These are phyloP conservation scores for Angomonas deanei DNA, from an alignment of 208 protist species.

Conservation along the genomic window DNA sequence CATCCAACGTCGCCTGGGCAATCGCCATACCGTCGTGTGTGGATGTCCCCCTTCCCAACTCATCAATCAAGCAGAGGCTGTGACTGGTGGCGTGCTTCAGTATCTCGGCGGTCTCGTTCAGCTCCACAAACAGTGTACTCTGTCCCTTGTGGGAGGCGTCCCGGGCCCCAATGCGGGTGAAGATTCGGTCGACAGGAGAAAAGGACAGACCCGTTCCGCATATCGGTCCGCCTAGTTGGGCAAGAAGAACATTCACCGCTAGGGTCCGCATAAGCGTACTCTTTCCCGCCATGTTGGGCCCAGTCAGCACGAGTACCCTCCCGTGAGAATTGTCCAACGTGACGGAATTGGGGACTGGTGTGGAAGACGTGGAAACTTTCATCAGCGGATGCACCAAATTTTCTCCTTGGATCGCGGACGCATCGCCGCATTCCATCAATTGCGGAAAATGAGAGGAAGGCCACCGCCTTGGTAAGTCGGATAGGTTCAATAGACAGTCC, in stretches of 20 bases:
- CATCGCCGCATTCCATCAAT: background rate
- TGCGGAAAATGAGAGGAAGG: slow-evolving; percentile 19
- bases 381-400: slow-evolving; percentile 37
- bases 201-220: slow-evolving; percentile 60
- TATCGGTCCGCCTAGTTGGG: slow-evolving; percentile 96
- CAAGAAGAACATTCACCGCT: slow-evolving; percentile 91
- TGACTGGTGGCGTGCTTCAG: slow-evolving; percentile 82
- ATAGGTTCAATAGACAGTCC: slow-evolving; percentile 75
- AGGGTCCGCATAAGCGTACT: slow-evolving; percentile 95
- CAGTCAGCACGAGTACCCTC: slow-evolving; percentile 91
- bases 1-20: slow-evolving; percentile 91
- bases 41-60: slow-evolving; percentile 96
- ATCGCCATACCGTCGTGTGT: slow-evolving; percentile 98
- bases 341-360: slow-evolving; percentile 65
- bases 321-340: slow-evolving; percentile 25
- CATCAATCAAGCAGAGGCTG: slow-evolving; percentile 97
- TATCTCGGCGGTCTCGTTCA: slow-evolving; percentile 89
- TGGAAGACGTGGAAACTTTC: slow-evolving; percentile 18
- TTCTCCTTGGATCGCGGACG: slow-evolving; percentile 13
- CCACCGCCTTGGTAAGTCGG: slow-evolving; percentile 23
- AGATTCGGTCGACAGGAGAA: slow-evolving; percentile 93
- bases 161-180: slow-evolving; percentile 96
- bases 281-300: slow-evolving; percentile 99
- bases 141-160: slow-evolving; percentile 96
- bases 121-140: slow-evolving; percentile 98